Base-by-base conservation (phyloP, 2,329 filamentous ascomycete genomes). In the Talaromyces sp. region DNA sequence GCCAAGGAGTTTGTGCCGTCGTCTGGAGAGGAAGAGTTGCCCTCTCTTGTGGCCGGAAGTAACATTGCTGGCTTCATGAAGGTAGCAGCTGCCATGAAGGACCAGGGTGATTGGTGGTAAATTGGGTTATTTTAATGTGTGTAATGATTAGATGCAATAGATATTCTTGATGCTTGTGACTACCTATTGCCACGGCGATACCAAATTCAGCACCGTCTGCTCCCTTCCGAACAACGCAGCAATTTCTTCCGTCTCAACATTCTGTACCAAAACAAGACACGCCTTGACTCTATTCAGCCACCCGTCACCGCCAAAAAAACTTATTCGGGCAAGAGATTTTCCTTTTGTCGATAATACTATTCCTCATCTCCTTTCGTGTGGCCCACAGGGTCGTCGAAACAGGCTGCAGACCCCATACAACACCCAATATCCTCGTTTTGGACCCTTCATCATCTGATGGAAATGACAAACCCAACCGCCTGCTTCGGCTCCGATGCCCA, bases 21-120 rank as follows among this genome's bases (percentile, higher is more conserved):
- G 67, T 82, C 87, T 61, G 83, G 83, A 68, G 92, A 96, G 76
- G 92, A 88, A 71, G 90, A 93, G 81, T 87, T 95, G 71, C 95
- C 95, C 69, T 92, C 88, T 69, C 83, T 98, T 74, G 92, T 98
- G 44, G 92, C 92, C 64, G 95, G 95, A 71, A 91, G 88, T 83
- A 98, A 98, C 82, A 96, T 99, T 81, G 95, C 95, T 65, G 95
- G 95, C 64, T 98, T 97, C 83, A 89, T 90, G 80, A 99, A 98
- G 88, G 93, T 98, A 61, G 93, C 89, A 59, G 85, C 87, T 71
- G 93, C 95, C 73, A 98, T 98, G 93, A 86, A 89, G 76, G 92
- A 96, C 78, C 93, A 97, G 81, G 95, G 95, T 73, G 93, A 98
- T 79, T 98, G 93, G 93, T 98, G 84, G 81, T 82, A 67, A 68